Evolutionary conservation across 2,329 filamentous ascomycete genomes (phyloP).

Genomic region (Ophiosphaerella korrae): DNA sequence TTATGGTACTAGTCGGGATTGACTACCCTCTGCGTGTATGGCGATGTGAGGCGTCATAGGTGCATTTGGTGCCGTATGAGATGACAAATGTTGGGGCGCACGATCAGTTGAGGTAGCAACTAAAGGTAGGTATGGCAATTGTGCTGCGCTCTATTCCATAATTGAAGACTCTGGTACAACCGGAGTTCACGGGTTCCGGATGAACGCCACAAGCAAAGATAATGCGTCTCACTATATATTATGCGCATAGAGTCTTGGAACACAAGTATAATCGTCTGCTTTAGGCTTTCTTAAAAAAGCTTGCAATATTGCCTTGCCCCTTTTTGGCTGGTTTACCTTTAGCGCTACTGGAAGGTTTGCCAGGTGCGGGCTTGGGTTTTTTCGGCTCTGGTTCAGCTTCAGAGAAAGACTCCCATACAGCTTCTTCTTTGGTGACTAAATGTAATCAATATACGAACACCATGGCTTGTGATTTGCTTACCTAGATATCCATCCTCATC

Average conservation of each 20-base stretch:
- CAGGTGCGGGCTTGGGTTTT: constrained; percentile 56
- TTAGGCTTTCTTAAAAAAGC: constrained; percentile 82
- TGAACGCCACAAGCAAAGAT: not conserved
- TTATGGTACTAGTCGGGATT: too few relatives aligned
- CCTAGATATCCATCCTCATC: constrained; percentile 90
- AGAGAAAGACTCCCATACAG: constrained; percentile 89
- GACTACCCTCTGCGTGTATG: not conserved
- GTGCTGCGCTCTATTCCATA: not conserved
- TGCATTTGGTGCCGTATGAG: not conserved
- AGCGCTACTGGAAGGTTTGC: constrained; percentile 45
- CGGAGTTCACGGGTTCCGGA: too few relatives aligned
- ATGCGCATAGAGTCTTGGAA: not conserved
- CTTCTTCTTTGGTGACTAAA: constrained; percentile 84
- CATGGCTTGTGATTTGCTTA: constrained; percentile 51
- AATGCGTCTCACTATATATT: not conserved
- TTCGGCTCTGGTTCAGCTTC: constrained; percentile 75
- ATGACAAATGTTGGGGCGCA: not conserved
- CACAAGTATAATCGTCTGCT: not conserved
- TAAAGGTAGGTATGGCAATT: not conserved
- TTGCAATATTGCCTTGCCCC: constrained; percentile 84
- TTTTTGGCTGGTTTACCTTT: constrained; percentile 59
- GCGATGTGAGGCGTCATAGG: not conserved
- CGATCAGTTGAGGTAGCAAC: not conserved
- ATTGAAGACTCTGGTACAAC: not conserved
- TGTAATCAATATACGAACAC: constrained; percentile 13